phyloP scores from a whole-genome alignment of 441 rosid species.

The Jatropha podagrica region DNA sequence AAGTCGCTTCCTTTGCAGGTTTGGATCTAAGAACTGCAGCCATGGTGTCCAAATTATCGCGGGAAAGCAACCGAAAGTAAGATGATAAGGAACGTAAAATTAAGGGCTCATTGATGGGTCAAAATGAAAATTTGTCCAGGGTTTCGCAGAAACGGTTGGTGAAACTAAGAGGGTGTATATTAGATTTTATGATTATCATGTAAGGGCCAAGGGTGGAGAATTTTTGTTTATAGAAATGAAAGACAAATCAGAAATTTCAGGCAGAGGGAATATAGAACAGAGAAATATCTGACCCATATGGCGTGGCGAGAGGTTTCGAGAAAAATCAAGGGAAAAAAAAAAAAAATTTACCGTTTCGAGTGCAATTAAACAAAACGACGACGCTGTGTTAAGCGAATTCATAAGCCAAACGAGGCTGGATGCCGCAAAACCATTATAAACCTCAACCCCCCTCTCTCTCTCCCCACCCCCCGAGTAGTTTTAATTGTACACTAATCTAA shows the following conservation, averaged over 20 bases:
- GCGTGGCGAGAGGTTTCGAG: not conserved
- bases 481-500: no score
- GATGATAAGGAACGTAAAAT: not conserved
- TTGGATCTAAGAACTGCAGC: slow-evolving; percentile 75
- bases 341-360: no score
- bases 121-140: slow-evolving; percentile 19
- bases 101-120: not conserved
- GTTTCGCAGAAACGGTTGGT: slow-evolving; percentile 15
- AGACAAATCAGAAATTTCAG: not conserved
- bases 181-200: slow-evolving; percentile 25
- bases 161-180: slow-evolving; percentile 29
- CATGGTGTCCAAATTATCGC: slow-evolving; percentile 41
- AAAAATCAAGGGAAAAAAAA: not conserved
- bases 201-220: slow-evolving; percentile 17
- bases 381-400: no score
- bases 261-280: not conserved
- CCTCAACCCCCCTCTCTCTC: no score
- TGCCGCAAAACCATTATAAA: no score
- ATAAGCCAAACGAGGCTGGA: no score
- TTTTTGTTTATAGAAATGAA: not conserved
- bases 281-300: slow-evolving; percentile 8
- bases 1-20: slow-evolving; percentile 54
- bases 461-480: no score
- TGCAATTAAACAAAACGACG: no score
- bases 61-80: slow-evolving; percentile 16